phyloP scores from a whole-genome alignment of 179 eudicot species.

The Vitellaria paradoxa region DNA sequence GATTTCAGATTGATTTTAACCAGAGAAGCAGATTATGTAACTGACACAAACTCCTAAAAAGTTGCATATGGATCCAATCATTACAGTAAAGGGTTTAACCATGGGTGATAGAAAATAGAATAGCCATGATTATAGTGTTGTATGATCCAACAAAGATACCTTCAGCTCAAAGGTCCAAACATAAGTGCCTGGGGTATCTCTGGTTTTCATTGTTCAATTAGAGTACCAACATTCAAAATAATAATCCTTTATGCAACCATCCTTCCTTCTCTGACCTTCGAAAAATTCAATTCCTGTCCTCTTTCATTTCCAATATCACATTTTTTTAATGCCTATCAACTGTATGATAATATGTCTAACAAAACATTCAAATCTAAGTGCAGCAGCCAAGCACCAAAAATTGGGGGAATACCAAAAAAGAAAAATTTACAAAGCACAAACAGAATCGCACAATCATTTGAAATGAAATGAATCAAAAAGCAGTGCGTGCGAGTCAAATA shows the following conservation, averaged over 20 bases:
- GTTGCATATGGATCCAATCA: neutral
- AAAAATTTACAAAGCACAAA: too few relatives aligned
- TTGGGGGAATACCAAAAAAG: too few relatives aligned
- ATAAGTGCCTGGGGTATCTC: neutral
- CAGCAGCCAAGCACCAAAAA: too few relatives aligned
- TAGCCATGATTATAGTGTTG: neutral
- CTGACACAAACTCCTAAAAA: neutral
- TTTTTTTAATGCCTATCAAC: neutral
- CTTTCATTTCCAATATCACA: neutral
- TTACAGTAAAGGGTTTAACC: neutral
- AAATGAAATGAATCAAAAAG: too few relatives aligned
- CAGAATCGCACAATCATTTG: too few relatives aligned
- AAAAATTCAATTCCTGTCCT: neutral
- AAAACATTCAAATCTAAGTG: too few relatives aligned
- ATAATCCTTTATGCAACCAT: neutral
- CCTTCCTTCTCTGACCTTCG: neutral
- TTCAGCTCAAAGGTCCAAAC: neutral
- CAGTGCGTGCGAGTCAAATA: neutral
- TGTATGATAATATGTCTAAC: too few relatives aligned
- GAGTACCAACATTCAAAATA: neutral
- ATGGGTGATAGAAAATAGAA: neutral
- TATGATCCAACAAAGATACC: neutral
- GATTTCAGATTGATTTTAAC: neutral
- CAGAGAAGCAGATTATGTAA: neutral
- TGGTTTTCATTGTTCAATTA: neutral